These are phyloP conservation scores for Aspergillus spinulosporus DNA, from an alignment of 2,329 filamentous ascomycete species.

Conservation along the genomic window DNA sequence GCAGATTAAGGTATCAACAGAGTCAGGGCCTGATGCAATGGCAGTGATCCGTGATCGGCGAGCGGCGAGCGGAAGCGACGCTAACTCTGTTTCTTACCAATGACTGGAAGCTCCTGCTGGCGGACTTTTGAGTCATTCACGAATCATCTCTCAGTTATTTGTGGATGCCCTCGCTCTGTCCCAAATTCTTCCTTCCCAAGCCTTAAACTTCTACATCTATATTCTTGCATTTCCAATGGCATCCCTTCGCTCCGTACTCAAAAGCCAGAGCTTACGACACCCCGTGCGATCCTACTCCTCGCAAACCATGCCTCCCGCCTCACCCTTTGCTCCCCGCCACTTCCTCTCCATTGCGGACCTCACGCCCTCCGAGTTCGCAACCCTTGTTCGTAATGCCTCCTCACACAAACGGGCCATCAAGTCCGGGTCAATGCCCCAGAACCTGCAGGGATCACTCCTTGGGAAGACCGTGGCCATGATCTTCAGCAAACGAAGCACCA, in stretches of 20 bases:
- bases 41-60: neutral
- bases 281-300: constrained; percentile 35
- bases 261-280: constrained; percentile 8
- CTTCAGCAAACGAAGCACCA: constrained; percentile 93
- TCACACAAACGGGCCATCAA: constrained; percentile 77
- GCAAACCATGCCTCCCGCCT: constrained; percentile 47
- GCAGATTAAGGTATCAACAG: neutral
- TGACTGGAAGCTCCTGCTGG: neutral
- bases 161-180: constrained; percentile 1
- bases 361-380: constrained; percentile 73
- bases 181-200: neutral
- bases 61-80: constrained; percentile 3
- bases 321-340: constrained; percentile 71
- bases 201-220: neutral
- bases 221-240: constrained; percentile 9
- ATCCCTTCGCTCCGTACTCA: constrained; percentile 10
- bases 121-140: neutral
- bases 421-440: constrained; percentile 60
- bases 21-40: neutral
- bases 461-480: constrained; percentile 89
- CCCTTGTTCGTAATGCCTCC: constrained; percentile 78
- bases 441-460: constrained; percentile 62
- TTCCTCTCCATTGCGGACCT: constrained; percentile 90
- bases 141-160: neutral
- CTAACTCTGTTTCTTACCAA: neutral